A percentile compares a stretch with the other conserved stretches of the same genome.
Conservation (phyloP, 2,329 filamentous ascomycete genomes). For the Fusarium sublunatum region DNA sequence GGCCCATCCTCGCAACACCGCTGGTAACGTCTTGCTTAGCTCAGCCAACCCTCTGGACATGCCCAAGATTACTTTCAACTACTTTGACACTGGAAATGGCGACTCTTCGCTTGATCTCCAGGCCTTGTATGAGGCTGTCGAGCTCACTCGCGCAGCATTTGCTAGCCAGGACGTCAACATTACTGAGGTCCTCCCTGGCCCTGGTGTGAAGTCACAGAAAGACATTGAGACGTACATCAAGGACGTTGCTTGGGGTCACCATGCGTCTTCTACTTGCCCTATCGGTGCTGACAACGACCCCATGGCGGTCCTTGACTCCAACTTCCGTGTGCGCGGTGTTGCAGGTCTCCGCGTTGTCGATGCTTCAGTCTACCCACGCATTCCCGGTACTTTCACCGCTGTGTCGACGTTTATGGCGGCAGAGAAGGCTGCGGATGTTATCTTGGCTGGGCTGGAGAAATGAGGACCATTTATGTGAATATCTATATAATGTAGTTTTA, state of each 20-base stretch:
- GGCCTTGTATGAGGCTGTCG: constrained; percentile 66
- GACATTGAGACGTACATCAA: constrained; percentile 44
- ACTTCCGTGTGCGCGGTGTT: constrained; percentile 60
- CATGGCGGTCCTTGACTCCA: constrained; percentile 59
- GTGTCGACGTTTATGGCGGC: constrained; percentile 50
- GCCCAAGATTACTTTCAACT: constrained; percentile 72
- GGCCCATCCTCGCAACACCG: constrained; percentile 70
- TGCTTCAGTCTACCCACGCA: constrained; percentile 57
- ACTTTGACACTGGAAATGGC: constrained; percentile 63
- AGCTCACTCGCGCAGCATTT: constrained; percentile 60
- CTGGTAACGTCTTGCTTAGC: constrained; percentile 70
- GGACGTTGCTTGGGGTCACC: constrained; percentile 51
- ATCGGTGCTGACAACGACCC: constrained; percentile 49
- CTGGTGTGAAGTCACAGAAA: constrained; percentile 25
- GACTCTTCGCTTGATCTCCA: constrained; percentile 62
- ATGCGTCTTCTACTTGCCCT: constrained; percentile 50
- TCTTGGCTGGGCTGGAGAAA: constrained; percentile 35
- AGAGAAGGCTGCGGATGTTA: constrained; percentile 51
- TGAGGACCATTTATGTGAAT: background rate
- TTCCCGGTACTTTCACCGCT: constrained; percentile 50
- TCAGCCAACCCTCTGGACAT: constrained; percentile 72
- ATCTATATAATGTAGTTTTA: too few relatives aligned
- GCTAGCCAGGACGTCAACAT: constrained; percentile 37
- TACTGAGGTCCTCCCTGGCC: constrained; percentile 36
- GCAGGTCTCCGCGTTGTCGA: constrained; percentile 59